phyloP scores from a whole-genome alignment of 139 green algal genomes.

The Chlamydomonas sp. region DNA sequence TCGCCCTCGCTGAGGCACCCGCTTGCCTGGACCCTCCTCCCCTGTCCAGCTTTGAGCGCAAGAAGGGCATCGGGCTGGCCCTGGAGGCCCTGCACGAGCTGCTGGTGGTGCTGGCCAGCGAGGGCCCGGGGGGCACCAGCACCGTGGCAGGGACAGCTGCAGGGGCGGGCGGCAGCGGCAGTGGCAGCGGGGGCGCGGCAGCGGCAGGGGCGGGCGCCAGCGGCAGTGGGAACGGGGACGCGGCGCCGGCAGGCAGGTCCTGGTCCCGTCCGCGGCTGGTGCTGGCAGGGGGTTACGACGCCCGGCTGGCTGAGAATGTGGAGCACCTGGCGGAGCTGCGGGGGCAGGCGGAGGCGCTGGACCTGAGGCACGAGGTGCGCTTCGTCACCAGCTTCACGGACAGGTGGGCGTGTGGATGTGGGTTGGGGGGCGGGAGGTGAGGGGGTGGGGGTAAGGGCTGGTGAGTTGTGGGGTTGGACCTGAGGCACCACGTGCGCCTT shows the following conservation, averaged over 20 bases:
- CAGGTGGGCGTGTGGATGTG: slow-evolving; percentile 28
- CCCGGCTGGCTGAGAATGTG: slow-evolving; percentile 88
- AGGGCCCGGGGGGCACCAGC: too few relatives aligned
- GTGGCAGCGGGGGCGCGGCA: too few relatives aligned
- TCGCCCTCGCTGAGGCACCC: too few relatives aligned
- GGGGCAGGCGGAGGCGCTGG: slow-evolving; percentile 11
- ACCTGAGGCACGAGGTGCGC: slow-evolving; percentile 69
- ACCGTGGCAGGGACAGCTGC: too few relatives aligned
- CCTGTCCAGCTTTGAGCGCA: slow-evolving; percentile 90
- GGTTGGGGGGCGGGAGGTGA: neutral
- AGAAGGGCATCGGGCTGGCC: slow-evolving; percentile 94
- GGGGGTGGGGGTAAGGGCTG: neutral
- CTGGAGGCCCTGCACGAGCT: slow-evolving; percentile 78
- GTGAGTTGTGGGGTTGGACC: neutral
- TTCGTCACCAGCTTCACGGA: slow-evolving; percentile 93
- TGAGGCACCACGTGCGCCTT: too few relatives aligned
- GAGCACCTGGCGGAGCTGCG: slow-evolving; percentile 73
- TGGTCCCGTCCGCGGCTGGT: slow-evolving; percentile 37
- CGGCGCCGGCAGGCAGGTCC: neutral
- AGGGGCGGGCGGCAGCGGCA: too few relatives aligned
- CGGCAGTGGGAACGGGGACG: neutral
- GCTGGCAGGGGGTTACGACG: slow-evolving; percentile 92
- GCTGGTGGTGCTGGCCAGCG: slow-evolving; percentile 9
- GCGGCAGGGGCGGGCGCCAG: neutral
- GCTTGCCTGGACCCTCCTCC: neutral